phyloP scores from a whole-genome alignment of 768 basidiomycete species.

The Inosperma sp. region DNA sequence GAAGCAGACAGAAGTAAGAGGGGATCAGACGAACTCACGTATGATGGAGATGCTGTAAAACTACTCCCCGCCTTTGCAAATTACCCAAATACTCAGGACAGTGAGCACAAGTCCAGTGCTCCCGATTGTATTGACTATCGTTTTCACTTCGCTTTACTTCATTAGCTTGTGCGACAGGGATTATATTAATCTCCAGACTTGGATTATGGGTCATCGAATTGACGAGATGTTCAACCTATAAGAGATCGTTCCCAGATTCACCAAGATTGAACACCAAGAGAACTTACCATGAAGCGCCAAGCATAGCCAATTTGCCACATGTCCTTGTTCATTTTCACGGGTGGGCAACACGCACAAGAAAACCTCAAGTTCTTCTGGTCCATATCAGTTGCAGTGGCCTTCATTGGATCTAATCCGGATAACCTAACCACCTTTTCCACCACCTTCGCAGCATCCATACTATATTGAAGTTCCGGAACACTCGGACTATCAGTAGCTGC shows the following conservation, averaged over 20 bases:
- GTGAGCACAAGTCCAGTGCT: constrained; percentile 4
- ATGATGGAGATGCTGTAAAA: not conserved
- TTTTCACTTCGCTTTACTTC: not conserved
- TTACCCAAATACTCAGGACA: constrained; percentile 6
- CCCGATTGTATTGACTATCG: not conserved
- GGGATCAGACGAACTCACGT: not conserved
- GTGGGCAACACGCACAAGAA: not conserved
- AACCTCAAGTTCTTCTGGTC: constrained; percentile 14
- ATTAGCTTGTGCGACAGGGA: not conserved
- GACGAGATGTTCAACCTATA: not conserved
- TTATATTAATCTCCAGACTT: not conserved
- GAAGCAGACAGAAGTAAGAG: not conserved
- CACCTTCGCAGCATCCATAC: not conserved
- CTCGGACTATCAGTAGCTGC: not conserved
- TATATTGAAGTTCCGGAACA: not conserved
- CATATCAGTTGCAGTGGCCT: constrained; percentile 10
- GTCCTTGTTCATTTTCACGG: not conserved
- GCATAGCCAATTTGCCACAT: not conserved
- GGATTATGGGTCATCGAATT: not conserved
- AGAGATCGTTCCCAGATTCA: not conserved
- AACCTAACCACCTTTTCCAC: constrained; percentile 6
- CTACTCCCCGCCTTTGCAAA: not conserved
- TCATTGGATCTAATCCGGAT: constrained; percentile 5
- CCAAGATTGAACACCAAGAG: not conserved
- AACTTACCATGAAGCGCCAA: constrained; percentile 5